Base-by-base conservation (phyloP, 805 yeast genomes). In the Pichia cephalocereana region DNA sequence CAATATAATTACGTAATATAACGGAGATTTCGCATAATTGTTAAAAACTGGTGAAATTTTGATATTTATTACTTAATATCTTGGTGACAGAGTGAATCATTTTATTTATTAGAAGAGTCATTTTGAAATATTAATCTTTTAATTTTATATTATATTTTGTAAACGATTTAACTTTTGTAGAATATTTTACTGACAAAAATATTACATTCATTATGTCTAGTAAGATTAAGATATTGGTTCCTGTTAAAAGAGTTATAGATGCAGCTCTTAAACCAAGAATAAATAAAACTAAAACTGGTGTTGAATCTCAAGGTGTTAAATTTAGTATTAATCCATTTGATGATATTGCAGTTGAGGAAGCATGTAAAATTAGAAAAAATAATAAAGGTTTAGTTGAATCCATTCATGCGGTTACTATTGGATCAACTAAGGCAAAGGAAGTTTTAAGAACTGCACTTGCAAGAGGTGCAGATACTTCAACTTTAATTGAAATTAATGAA, bases 321-420 rank as follows among this genome's bases (percentile, higher is more conserved):
- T 89, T 83, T 72, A 79, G 88, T 61, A 87, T 91, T 66, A 93
- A 93, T 65, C 99, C 99, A 48, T 93, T 93, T 68, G 93, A 96
- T 69, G 99, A 93, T 68, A 93, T 93, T 63, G 99, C 99, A 9
- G 63, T 93, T 46, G 99, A 93, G 68, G 99, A 93, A 66, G 95
- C 98, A 0, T 71, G 90, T 40, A 78, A 83, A 57, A 76, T 93
- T 57, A 80, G 76, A 59, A 88, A 84, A 56, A 71, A 72, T 38
- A 68, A 83, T 63, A 81, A 82, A 59, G 75, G 64, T 10, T 65
- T 77, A 44, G 96, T 89, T 17, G 96, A 88, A 55, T 70, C 74
- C 44, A 82, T 91, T 54, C 96, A 90, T 63, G 96, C 93, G 7
- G 96, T 91, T 14, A 82, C 96, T 4, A 86, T 90, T 55, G 98